These are phyloP conservation scores for Daldinia grandis DNA, from an alignment of 495 filamentous ascomycete species.

Conservation along the genomic window DNA sequence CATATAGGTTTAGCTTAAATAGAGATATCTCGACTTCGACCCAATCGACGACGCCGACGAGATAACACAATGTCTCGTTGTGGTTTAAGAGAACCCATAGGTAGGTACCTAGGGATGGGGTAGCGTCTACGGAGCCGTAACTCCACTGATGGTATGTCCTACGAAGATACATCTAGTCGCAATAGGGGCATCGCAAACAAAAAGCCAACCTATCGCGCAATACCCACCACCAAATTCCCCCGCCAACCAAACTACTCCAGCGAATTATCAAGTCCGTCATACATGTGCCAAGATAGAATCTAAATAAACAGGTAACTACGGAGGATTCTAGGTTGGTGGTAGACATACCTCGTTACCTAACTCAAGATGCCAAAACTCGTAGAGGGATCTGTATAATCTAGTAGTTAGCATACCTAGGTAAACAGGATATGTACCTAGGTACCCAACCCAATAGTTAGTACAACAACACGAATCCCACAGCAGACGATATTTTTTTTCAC, in stretches of 20 bases:
- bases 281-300: not conserved
- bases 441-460: not conserved
- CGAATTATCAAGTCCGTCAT: not conserved
- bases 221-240: not conserved
- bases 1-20: not conserved
- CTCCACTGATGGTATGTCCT: not conserved
- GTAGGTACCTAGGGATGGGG: too few relatives aligned
- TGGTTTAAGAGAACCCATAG: not conserved
- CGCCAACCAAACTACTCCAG: not conserved
- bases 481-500: not conserved
- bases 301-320: too few relatives aligned
- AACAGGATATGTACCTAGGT: too few relatives aligned
- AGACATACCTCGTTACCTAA: not conserved
- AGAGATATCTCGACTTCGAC: not conserved
- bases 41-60: not conserved
- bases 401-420: too few relatives aligned
- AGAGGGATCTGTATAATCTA: too few relatives aligned
- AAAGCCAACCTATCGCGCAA: not conserved
- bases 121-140: not conserved
- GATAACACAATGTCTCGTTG: not conserved
- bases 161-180: not conserved
- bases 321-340: not conserved
- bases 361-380: too few relatives aligned
- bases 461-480: not conserved
- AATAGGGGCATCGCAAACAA: not conserved